Percentiles rank a stretch among this genome's conserved stretches.
Conservation (phyloP, 148 eudicot genomes). For the Nepenthes mirabilis region DNA sequence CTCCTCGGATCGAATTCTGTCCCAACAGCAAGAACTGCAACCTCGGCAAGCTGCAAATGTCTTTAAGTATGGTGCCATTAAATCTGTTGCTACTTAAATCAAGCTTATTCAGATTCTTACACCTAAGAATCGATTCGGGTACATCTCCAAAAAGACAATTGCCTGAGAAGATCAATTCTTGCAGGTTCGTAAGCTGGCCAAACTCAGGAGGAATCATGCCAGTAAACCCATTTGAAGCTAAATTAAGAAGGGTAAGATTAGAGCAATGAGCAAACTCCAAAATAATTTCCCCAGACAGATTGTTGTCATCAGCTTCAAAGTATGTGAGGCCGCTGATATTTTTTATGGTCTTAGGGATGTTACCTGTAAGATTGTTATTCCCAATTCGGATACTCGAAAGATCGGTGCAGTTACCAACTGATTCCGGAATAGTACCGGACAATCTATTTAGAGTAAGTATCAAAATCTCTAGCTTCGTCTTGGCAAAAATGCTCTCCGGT, state of each 20-base stretch:
- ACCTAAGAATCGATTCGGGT: constrained; percentile 48
- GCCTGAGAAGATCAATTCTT: constrained; percentile 70
- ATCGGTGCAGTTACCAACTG: constrained; percentile 19
- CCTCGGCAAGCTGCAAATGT: constrained; percentile 20
- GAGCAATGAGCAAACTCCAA: constrained; percentile 44
- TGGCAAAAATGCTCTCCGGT: constrained; percentile 10
- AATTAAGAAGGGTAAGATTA: constrained; percentile 71
- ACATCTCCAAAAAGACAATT: constrained; percentile 68
- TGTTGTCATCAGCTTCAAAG: constrained; percentile 23
- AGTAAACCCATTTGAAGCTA: constrained; percentile 77
- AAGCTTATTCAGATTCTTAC: constrained; percentile 74
- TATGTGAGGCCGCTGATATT: constrained; percentile 17
- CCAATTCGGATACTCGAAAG: constrained; percentile 29
- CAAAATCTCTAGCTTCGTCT: constrained; percentile 12
- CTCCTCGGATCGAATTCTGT: constrained; percentile 19
- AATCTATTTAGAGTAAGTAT: constrained; percentile 31
- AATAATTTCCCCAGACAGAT: constrained; percentile 27
- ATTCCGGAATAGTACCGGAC: constrained; percentile 21
- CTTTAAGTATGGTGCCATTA: constrained; percentile 16
- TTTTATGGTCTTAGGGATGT: constrained; percentile 21
- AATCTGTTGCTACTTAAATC: constrained; percentile 53
- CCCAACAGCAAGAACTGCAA: constrained; percentile 27
- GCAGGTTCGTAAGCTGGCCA: constrained; percentile 64
- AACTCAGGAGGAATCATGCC: constrained; percentile 67
- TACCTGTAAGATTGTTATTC: constrained; percentile 24